Evolutionary conservation across 2,329 filamentous ascomycete species (phyloP).

Genomic region (Scytalidium lignicola): DNA sequence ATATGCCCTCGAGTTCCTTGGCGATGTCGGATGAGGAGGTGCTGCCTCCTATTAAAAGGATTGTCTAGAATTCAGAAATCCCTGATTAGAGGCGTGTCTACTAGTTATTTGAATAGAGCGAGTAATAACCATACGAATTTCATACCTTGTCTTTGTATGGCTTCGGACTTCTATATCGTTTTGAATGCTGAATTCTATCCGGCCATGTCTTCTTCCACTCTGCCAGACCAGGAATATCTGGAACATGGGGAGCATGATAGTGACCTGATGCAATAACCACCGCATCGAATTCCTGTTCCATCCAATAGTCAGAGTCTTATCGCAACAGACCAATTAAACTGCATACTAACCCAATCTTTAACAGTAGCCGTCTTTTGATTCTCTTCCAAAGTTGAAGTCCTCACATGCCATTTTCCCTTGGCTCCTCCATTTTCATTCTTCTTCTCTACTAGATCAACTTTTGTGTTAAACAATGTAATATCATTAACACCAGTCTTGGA

Average conservation of each 20-base stretch:
- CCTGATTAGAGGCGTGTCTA: too few species aligned
- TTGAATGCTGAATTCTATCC: slow-evolving; percentile 58
- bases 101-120: background rate
- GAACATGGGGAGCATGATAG: slow-evolving; percentile 59
- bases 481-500: slow-evolving; percentile 6
- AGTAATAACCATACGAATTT: slow-evolving; percentile 37
- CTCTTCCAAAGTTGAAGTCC: slow-evolving; percentile 40
- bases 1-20: slow-evolving; percentile 14
- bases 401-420: slow-evolving; percentile 43
- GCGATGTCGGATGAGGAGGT: slow-evolving; percentile 41
- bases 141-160: slow-evolving; percentile 46
- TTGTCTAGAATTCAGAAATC: slow-evolving; percentile 34
- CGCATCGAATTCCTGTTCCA: slow-evolving; percentile 48
- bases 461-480: slow-evolving; percentile 4
- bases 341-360: slow-evolving; percentile 25
- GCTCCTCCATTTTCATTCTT: slow-evolving; percentile 34
- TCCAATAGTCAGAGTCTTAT: background rate
- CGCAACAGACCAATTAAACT: too few species aligned
- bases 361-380: slow-evolving; percentile 11
- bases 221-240: slow-evolving; percentile 52
- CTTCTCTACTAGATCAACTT: background rate
- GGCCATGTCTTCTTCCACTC: slow-evolving; percentile 52
- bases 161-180: slow-evolving; percentile 62
- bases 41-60: slow-evolving; percentile 51
- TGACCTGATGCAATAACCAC: slow-evolving; percentile 64